phyloP scores from a whole-genome alignment of 108 stramenopile genomes.

The Fistulifera pelliculosa region DNA sequence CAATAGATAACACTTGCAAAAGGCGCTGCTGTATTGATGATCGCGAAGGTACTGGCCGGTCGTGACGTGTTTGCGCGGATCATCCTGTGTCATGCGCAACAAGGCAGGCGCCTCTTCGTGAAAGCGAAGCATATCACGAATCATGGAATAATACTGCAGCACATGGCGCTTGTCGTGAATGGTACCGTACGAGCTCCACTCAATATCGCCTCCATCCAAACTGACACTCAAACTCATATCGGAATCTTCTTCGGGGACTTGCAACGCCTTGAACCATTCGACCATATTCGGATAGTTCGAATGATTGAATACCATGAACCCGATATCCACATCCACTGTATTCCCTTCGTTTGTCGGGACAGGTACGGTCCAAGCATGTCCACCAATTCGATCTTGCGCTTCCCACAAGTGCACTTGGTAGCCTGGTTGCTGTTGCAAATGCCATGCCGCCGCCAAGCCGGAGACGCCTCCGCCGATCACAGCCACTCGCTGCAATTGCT shows the following conservation, averaged over 20 bases:
- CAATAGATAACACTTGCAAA: constrained; percentile 77
- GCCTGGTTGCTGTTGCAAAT: constrained; percentile 25
- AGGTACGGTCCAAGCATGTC: constrained; percentile 72
- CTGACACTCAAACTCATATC: constrained; percentile 88
- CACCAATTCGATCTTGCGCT: constrained; percentile 62
- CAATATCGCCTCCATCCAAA: constrained; percentile 74
- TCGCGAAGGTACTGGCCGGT: constrained; percentile 76
- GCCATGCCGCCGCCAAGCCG: constrained; percentile 75
- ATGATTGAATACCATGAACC: constrained; percentile 96
- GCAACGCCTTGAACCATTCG: constrained; percentile 72
- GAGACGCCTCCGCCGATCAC: constrained; percentile 69
- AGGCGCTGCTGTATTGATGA: constrained; percentile 66
- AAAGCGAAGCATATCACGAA: constrained; percentile 82
- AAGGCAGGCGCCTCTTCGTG: constrained; percentile 64
- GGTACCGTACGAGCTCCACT: constrained; percentile 80
- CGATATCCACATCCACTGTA: constrained; percentile 81
- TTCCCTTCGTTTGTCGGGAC: constrained; percentile 22
- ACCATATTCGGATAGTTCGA: constrained; percentile 94
- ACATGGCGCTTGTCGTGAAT: constrained; percentile 61
- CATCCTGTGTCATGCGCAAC: constrained; percentile 48
- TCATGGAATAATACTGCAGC: constrained; percentile 64
- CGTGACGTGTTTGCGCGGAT: constrained; percentile 66
- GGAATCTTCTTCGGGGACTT: constrained; percentile 51
- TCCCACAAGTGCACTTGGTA: constrained; percentile 81
- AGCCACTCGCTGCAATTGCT: constrained; percentile 48